Base-by-base conservation (phyloP, 257 asterid species). In the Fraxinus pennsylvanica region DNA sequence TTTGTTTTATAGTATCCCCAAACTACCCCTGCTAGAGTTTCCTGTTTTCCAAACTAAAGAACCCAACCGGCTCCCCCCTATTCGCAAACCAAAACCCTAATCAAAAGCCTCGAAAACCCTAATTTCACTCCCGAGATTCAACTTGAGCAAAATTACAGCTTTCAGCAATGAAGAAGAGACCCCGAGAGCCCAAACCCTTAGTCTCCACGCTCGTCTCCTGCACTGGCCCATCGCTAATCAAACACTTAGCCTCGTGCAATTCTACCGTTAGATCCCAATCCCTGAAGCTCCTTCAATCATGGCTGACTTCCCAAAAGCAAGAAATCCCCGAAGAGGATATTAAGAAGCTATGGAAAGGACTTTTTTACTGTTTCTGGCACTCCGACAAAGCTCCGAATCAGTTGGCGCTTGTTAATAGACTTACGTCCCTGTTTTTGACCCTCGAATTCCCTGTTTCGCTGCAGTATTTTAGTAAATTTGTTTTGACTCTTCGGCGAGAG, bases 331-430 rank as follows among this genome's bases (percentile, higher is more conserved):
- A 95, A 5, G 84, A 87, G 67, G 97, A 96, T 70, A 82, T 93
- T 85, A 88, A 84, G 80, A 93, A 90, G 89, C 81, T 96, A 2
- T 93, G 99, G 99, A 96, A 96, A 41, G 97, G 97, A 5, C 91
- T 96, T 6, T 96, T 96, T 65, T 96, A 93, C 79, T 93, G 97
- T 82, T 82, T 96, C 10, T 92, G 99, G 98, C 99, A 92, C 83
- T 83, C 96, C 14, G 98, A 93, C 81, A 96, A 93, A 85, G 80
- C 94, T 47, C 93, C 87, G 9, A 91, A 93, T 76, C 98, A 96
- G 87, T 78, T 92, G 52, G 84, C 89, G 4, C 84, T 93, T 32
- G 89, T 91, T 71, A 47, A 88, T 57, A 88, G 94, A 3, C 85
- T 92, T 22, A 82, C 92, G 4, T 87, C 94, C 57, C 84, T 93